These are phyloP conservation scores for Zygoascus biomembranicola DNA, from an alignment of 805 yeast genomes.

Conservation along the genomic window DNA sequence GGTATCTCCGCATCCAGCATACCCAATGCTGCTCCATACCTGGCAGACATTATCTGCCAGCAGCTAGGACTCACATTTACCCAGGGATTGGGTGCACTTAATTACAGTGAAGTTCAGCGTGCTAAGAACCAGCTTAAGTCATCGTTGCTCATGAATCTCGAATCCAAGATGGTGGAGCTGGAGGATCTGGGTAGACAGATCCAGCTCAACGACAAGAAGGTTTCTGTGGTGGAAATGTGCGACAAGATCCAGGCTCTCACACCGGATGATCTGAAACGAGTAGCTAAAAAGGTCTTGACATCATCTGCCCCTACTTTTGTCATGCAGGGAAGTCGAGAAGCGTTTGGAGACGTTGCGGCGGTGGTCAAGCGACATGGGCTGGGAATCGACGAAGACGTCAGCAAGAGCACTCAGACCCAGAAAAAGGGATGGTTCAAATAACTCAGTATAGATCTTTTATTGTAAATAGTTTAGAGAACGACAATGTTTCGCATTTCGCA, in stretches of 20 bases:
- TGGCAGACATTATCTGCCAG: slow-evolving; percentile 68
- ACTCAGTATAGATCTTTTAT: background rate
- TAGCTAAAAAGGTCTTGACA: slow-evolving; percentile 68
- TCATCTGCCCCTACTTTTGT: slow-evolving; percentile 74
- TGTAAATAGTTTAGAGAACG: too few relatives aligned
- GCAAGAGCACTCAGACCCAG: background rate
- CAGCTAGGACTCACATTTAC: slow-evolving; percentile 48
- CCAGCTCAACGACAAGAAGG: slow-evolving; percentile 68
- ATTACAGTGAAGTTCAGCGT: slow-evolving; percentile 55
- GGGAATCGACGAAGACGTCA: slow-evolving; percentile 32
- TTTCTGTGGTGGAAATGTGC: slow-evolving; percentile 77
- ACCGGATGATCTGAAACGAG: slow-evolving; percentile 57
- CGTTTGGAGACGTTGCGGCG: slow-evolving; percentile 74
- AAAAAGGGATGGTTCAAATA: background rate
- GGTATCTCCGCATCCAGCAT: slow-evolving; percentile 81
- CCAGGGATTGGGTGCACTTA: slow-evolving; percentile 50
- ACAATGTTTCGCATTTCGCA: too few relatives aligned
- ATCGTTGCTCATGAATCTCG: slow-evolving; percentile 85
- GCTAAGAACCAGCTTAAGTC: slow-evolving; percentile 90
- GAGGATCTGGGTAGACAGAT: slow-evolving; percentile 96
- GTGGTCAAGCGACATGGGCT: slow-evolving; percentile 65
- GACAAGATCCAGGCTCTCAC: slow-evolving; percentile 61
- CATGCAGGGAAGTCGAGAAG: slow-evolving; percentile 78
- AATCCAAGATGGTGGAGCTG: slow-evolving; percentile 83
- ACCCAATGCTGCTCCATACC: slow-evolving; percentile 77